Percentiles rank a stretch among this genome's conserved stretches.
Evolutionary conservation across 1,139 yeast genomes (phyloP).

Genomic region (Pneumocystis carinii): DNA sequence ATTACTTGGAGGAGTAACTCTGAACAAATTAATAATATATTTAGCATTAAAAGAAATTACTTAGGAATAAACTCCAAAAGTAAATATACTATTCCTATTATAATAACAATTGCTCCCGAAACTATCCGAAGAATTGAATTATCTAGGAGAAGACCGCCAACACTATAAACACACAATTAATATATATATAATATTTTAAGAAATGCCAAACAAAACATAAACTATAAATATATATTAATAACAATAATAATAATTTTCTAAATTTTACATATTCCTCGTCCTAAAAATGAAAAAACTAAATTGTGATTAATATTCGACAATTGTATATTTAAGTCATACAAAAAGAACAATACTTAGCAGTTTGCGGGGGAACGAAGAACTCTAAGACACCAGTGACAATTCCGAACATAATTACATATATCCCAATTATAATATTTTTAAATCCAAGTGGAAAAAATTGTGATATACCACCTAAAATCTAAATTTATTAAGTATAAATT

Average conservation of each 20-base stretch:
- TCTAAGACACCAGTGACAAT: background rate
- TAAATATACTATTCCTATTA: background rate
- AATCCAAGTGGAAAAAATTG: constrained; percentile 38
- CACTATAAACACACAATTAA: background rate
- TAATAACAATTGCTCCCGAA: background rate
- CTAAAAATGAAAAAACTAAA: background rate
- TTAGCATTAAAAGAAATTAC: background rate
- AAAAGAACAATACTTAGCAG: background rate
- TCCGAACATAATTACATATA: constrained; percentile 42
- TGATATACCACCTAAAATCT: constrained; percentile 35
- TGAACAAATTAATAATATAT: background rate
- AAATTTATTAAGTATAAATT: background rate
- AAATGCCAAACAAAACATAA: background rate
- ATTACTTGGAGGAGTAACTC: background rate
- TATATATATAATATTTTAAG: background rate
- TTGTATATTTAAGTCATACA: background rate
- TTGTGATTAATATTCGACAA: background rate
- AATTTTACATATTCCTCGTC: background rate
- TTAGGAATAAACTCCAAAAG: background rate
- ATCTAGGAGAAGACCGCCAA: background rate
- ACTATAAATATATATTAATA: background rate
- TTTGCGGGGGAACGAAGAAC: background rate
- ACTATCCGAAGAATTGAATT: background rate
- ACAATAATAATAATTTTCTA: background rate
- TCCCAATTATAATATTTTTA: constrained; percentile 29